phyloP scores from a whole-genome alignment of 1,284 basidiomycete genomes.

The Termitomyces sp. region DNA sequence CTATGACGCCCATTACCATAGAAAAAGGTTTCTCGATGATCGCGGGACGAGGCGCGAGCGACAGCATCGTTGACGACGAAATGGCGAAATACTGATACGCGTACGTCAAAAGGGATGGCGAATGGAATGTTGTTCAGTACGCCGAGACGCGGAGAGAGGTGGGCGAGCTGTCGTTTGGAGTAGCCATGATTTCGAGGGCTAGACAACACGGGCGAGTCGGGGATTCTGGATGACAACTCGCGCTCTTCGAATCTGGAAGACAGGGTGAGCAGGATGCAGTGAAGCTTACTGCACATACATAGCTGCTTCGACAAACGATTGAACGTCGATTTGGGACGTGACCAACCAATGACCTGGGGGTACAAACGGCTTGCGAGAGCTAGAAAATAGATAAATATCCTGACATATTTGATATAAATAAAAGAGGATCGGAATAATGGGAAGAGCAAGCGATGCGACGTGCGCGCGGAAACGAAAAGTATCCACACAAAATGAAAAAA shows the following conservation, averaged over 20 bases:
- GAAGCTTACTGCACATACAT: slow-evolving; percentile 45
- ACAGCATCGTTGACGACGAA: slow-evolving; percentile 68
- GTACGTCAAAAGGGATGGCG: slow-evolving; percentile 88
- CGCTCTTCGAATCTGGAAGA: slow-evolving; percentile 51
- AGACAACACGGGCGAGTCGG: slow-evolving; percentile 11
- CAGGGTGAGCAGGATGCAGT: neutral
- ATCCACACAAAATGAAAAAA: neutral
- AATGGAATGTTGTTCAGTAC: slow-evolving; percentile 97
- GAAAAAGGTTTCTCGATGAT: neutral
- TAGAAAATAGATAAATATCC: slow-evolving; percentile 24
- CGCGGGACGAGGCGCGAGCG: neutral
- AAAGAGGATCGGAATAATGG: neutral
- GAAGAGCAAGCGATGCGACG: neutral
- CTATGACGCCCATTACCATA: slow-evolving; percentile 28
- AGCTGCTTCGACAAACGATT: slow-evolving; percentile 88
- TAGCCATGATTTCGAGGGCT: slow-evolving; percentile 30
- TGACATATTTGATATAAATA: too few relatives aligned
- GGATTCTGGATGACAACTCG: slow-evolving; percentile 31
- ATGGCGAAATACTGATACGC: slow-evolving; percentile 84
- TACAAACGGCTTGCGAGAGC: slow-evolving; percentile 79
- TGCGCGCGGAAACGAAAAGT: too few relatives aligned
- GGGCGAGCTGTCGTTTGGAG: slow-evolving; percentile 71
- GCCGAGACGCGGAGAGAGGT: slow-evolving; percentile 83
- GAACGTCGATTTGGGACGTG: slow-evolving; percentile 68
- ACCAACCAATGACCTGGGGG: slow-evolving; percentile 87